Evolutionary conservation across 768 basidiomycete genomes (phyloP).

Genomic region (Phlegmacium glaucopus): DNA sequence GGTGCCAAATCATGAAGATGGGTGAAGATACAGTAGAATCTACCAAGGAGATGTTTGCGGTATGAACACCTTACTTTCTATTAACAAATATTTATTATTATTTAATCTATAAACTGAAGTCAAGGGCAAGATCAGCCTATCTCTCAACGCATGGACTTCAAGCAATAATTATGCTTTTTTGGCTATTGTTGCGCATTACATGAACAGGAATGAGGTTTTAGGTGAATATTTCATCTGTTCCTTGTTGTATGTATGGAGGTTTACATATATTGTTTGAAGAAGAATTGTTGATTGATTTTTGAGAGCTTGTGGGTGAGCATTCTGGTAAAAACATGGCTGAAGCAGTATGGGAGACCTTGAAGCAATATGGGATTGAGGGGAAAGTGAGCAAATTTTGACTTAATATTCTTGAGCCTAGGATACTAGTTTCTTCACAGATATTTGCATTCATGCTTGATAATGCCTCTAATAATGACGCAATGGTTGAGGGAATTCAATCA

Average conservation of each 20-base stretch:
- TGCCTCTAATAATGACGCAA: slow-evolving; percentile 33
- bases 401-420: background rate
- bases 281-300: slow-evolving; percentile 33
- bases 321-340: slow-evolving; percentile 32
- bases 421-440: slow-evolving; percentile 12
- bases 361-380: slow-evolving; percentile 14
- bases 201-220: slow-evolving; percentile 18
- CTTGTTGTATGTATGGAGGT: background rate
- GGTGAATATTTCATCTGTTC: slow-evolving; percentile 8
- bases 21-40: no score
- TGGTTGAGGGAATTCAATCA: slow-evolving; percentile 18
- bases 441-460: slow-evolving; percentile 33
- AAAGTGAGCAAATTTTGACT: background rate
- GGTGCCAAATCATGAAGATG: no score
- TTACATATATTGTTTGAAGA: slow-evolving; percentile 15
- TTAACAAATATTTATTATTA: no score
- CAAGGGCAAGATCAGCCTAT: slow-evolving; percentile 15
- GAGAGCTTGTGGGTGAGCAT: slow-evolving; percentile 30
- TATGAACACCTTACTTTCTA: background rate
- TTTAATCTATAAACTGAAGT: slow-evolving; percentile 5
- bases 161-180: slow-evolving; percentile 26
- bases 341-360: slow-evolving; percentile 25
- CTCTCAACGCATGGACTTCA: slow-evolving; percentile 30
- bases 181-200: slow-evolving; percentile 26
- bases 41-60: slow-evolving; percentile 13